Evolutionary conservation across 805 yeast species (phyloP).

Genomic region (Yarrowia osloensis): DNA sequence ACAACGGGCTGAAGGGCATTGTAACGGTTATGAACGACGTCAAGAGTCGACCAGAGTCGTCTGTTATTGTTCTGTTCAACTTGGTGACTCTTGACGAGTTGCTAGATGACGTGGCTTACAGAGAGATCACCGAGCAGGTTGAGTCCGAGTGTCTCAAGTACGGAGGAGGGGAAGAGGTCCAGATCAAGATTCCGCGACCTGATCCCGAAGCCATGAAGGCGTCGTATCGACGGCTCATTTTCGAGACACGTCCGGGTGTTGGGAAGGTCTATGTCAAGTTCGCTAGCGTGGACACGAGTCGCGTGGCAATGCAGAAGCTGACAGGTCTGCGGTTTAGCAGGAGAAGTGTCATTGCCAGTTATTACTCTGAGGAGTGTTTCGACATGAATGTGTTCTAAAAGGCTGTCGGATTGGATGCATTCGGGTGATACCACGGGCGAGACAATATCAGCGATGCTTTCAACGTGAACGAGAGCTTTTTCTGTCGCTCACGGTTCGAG

Average conservation of each 20-base stretch:
- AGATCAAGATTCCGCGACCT: constrained; percentile 61
- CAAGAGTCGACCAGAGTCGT: constrained; percentile 32
- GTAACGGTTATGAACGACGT: constrained; percentile 38
- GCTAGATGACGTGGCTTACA: constrained; percentile 50
- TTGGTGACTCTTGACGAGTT: constrained; percentile 66
- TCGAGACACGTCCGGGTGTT: constrained; percentile 53
- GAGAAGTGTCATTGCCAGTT: constrained; percentile 67
- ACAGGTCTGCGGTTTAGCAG: constrained; percentile 71
- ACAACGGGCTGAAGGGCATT: constrained; percentile 41
- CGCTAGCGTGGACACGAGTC: constrained; percentile 52
- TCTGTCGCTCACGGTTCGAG: no score
- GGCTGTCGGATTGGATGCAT: not conserved
- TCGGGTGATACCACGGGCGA: no score
- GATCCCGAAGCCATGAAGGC: constrained; percentile 41
- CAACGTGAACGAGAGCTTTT: no score
- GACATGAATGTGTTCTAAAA: constrained; percentile 40
- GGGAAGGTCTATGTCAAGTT: constrained; percentile 77
- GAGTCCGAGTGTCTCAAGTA: constrained; percentile 49
- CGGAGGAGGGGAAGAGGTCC: constrained; percentile 56
- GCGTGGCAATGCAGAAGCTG: constrained; percentile 55
- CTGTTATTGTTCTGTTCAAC: constrained; percentile 66
- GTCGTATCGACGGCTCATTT: constrained; percentile 47
- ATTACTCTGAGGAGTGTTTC: constrained; percentile 54
- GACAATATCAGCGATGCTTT: no score
- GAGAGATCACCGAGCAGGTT: constrained; percentile 57